Conservation (phyloP, 164 flowering plant species). For the Kingdonia uniflora region DNA sequence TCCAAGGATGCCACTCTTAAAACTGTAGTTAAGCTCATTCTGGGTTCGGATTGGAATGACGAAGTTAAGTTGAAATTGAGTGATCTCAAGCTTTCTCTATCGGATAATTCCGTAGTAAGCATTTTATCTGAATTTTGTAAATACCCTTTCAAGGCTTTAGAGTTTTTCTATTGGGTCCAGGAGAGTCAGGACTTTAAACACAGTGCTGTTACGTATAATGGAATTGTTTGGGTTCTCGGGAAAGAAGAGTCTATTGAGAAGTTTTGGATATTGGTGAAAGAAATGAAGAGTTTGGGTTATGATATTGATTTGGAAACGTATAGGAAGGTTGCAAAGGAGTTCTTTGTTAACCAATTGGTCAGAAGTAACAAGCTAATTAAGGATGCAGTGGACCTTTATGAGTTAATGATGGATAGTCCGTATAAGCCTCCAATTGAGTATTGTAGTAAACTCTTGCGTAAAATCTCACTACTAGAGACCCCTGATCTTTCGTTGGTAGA, state of each 20-base stretch:
- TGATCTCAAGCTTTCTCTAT: constrained; percentile 27
- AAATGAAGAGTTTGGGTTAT: constrained; percentile 57
- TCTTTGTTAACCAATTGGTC: too few relatives aligned
- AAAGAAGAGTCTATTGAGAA: constrained; percentile 41
- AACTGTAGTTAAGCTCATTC: constrained; percentile 26
- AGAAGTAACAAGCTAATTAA: constrained; percentile 57
- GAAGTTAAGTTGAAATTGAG: constrained; percentile 39
- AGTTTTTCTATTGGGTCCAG: constrained; percentile 56
- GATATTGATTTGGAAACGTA: constrained; percentile 80
- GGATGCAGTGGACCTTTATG: constrained; percentile 79
- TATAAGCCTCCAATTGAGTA: constrained; percentile 55
- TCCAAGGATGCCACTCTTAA: constrained; percentile 27
- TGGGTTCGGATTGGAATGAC: constrained; percentile 37
- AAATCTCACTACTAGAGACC: constrained; percentile 21
- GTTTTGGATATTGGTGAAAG: constrained; percentile 63
- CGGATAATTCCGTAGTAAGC: constrained; percentile 46
- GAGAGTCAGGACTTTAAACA: constrained; percentile 30
- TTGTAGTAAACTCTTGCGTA: constrained; percentile 43
- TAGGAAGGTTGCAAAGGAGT: constrained; percentile 55
- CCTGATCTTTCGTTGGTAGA: constrained; percentile 53
- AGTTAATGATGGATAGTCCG: constrained; percentile 86
- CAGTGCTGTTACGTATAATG: constrained; percentile 62
- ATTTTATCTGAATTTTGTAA: constrained; percentile 44
- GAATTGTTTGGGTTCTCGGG: constrained; percentile 46
- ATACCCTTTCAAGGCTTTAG: constrained; percentile 48